Evolutionary conservation across 2,329 filamentous ascomycete genomes (phyloP).

Genomic region (Gyromitra esculenta): DNA sequence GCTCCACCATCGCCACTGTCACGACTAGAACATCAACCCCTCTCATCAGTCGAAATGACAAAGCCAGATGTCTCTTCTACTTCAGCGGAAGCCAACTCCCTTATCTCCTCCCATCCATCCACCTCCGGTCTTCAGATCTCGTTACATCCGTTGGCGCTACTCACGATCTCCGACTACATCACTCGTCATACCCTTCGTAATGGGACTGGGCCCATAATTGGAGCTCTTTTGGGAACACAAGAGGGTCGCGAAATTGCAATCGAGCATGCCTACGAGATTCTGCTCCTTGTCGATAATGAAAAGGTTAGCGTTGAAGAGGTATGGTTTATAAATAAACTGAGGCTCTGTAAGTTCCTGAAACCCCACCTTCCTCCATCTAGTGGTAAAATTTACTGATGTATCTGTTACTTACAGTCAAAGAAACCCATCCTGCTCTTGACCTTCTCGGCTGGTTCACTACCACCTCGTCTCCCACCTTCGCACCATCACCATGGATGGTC

Average conservation of each 20-base stretch:
- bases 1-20: slow-evolving; percentile 23
- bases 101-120: slow-evolving; percentile 61
- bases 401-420: slow-evolving; percentile 71
- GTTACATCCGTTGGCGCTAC: slow-evolving; percentile 91
- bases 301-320: slow-evolving; percentile 71
- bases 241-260: slow-evolving; percentile 89
- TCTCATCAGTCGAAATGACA: slow-evolving; percentile 15
- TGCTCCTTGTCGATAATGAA: slow-evolving; percentile 66
- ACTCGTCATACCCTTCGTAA: slow-evolving; percentile 85
- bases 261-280: slow-evolving; percentile 91
- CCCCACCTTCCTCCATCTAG: not conserved
- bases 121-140: slow-evolving; percentile 81
- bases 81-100: slow-evolving; percentile 34
- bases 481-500: slow-evolving; percentile 74
- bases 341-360: slow-evolving; percentile 75
- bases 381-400: slow-evolving; percentile 1
- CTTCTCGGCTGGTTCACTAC: slow-evolving; percentile 90
- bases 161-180: slow-evolving; percentile 96
- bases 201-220: slow-evolving; percentile 79
- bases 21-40: slow-evolving; percentile 5
- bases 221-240: slow-evolving; percentile 89
- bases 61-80: slow-evolving; percentile 14
- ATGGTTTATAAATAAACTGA: slow-evolving; percentile 81
- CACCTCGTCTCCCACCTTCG: slow-evolving; percentile 72
- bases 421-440: slow-evolving; percentile 85